A percentile compares a stretch with the other conserved stretches of the same genome.
phyloP scores from a whole-genome alignment of 169 alveolate genomes.

The Plasmodium gonderi region DNA sequence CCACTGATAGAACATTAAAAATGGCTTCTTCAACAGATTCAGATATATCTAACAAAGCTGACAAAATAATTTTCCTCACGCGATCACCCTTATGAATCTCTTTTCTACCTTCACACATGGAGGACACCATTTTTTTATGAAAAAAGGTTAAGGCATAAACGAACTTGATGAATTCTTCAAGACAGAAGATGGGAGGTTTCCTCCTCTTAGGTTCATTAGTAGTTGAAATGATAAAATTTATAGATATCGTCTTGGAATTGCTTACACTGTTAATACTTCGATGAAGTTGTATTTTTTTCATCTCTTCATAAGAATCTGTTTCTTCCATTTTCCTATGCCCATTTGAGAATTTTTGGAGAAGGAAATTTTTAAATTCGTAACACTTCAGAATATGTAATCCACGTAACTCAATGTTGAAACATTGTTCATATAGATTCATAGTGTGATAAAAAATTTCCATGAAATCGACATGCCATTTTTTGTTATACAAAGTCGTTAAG shows the following conservation, averaged over 20 bases:
- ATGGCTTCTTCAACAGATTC: background rate
- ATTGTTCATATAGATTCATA: background rate
- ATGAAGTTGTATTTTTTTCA: background rate
- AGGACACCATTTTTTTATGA: background rate
- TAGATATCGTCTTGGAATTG: background rate
- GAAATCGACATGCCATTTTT: background rate
- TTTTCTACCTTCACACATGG: background rate
- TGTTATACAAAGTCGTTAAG: constrained; percentile 7
- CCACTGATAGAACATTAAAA: background rate
- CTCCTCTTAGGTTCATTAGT: background rate
- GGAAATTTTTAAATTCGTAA: background rate
- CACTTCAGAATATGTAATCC: background rate
- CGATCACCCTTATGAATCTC: background rate
- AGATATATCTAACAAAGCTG: background rate
- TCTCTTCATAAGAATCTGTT: background rate
- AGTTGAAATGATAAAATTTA: background rate
- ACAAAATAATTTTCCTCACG: background rate
- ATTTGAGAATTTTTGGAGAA: background rate
- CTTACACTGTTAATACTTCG: background rate
- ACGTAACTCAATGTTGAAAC: background rate
- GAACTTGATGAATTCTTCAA: constrained; percentile 35
- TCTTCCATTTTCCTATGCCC: background rate
- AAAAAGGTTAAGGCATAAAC: constrained; percentile 4
- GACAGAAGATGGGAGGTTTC: background rate
- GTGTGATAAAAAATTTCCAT: constrained; percentile 6